These are phyloP conservation scores for Coprinopsis cinerea DNA, from an alignment of 768 basidiomycete species.

Conservation along the genomic window DNA sequence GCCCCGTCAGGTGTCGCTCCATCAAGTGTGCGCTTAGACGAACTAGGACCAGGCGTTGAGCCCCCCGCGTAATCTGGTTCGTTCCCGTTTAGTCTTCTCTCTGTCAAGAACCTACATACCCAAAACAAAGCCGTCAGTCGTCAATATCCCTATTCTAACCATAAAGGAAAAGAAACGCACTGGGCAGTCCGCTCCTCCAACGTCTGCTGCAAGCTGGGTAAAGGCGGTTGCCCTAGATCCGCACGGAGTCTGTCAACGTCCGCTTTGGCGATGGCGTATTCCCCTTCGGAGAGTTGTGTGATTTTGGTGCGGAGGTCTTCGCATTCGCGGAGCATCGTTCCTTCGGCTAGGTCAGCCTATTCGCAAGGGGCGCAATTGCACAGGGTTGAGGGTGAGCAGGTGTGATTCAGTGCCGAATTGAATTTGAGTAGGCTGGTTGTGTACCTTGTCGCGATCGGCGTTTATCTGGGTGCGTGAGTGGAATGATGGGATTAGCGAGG, in stretches of 20 bases:
- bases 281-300: slow-evolving; percentile 60
- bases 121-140: not conserved
- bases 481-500: not conserved
- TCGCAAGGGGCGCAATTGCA: no score
- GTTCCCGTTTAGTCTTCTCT: slow-evolving; percentile 53
- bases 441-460: slow-evolving; percentile 71
- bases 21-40: slow-evolving; percentile 23
- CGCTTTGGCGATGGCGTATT: slow-evolving; percentile 65
- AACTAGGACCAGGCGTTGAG: slow-evolving; percentile 2
- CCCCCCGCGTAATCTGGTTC: slow-evolving; percentile 13
- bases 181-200: slow-evolving; percentile 64
- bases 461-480: slow-evolving; percentile 49
- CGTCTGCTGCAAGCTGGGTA: slow-evolving; percentile 66
- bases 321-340: slow-evolving; percentile 64
- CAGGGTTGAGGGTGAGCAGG: no score
- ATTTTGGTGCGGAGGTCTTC: slow-evolving; percentile 65
- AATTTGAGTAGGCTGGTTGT: slow-evolving; percentile 6
- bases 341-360: slow-evolving; percentile 68
- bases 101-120: slow-evolving; percentile 49
- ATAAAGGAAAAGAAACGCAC: slow-evolving; percentile 25
- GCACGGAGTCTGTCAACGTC: slow-evolving; percentile 73
- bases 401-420: not conserved
- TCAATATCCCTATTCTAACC: not conserved
- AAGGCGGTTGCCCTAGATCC: slow-evolving; percentile 70
- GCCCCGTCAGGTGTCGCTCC: slow-evolving; percentile 19